A percentile compares a stretch with the other conserved stretches of the same genome.
Conservation (phyloP, 1,284 basidiomycete species). For the Ustanciosporium gigantosporum region DNA sequence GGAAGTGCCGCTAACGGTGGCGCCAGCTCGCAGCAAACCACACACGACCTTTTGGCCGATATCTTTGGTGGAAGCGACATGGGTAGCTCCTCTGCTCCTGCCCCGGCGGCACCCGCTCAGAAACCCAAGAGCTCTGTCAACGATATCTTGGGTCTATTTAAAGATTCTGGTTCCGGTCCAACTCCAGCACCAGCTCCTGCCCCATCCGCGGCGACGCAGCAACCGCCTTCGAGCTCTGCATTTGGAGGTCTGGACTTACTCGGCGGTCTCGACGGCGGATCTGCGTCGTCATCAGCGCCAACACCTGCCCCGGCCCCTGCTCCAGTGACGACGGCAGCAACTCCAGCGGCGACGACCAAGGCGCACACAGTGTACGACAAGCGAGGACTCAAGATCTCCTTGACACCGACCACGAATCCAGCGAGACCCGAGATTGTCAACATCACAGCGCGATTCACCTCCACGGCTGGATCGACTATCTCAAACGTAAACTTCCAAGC, state of each 20-base stretch:
- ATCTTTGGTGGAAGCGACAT: slow-evolving; percentile 75
- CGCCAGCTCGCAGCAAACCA: slow-evolving; percentile 66
- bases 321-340: slow-evolving; percentile 15
- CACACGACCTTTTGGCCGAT: slow-evolving; percentile 86
- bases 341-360: slow-evolving; percentile 62
- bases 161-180: slow-evolving; percentile 54
- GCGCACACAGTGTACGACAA: slow-evolving; percentile 88
- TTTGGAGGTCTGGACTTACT: slow-evolving; percentile 54
- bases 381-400: slow-evolving; percentile 82
- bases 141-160: slow-evolving; percentile 91
- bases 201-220: slow-evolving; percentile 1
- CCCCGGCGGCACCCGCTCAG: slow-evolving; percentile 25
- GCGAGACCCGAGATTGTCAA: slow-evolving; percentile 83
- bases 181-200: slow-evolving; percentile 14
- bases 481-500: slow-evolving; percentile 86
- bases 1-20: slow-evolving; percentile 3
- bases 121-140: slow-evolving; percentile 70
- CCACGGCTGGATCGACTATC: slow-evolving; percentile 65
- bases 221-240: background rate
- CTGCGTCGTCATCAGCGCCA: slow-evolving; percentile 10
- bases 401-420: slow-evolving; percentile 81
- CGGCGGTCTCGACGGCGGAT: slow-evolving; percentile 24
- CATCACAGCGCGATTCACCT: slow-evolving; percentile 84
- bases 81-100: slow-evolving; percentile 62
- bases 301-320: slow-evolving; percentile 61